Evolutionary conservation across 306 rosid genomes (phyloP), one percentile per base, ranked within the genome.

Genomic region (Cucurbita maxima): DNA sequence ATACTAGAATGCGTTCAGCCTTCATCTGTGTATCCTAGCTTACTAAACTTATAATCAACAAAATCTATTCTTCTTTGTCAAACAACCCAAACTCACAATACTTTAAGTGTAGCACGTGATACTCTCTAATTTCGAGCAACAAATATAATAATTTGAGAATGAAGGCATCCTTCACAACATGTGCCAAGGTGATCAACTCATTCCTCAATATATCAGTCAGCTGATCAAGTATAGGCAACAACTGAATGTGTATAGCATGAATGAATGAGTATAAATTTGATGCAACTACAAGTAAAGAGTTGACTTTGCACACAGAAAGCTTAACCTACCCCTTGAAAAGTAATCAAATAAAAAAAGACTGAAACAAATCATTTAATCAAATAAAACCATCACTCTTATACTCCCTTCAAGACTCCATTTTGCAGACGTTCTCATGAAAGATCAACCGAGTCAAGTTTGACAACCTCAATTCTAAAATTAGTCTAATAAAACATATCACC

Each of bases 141-240:
- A 56, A 74, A 34, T 8, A 4, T 48, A 36, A 18, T 15, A 67
- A 34, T 75, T 71, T 51, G 68, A 11, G 43, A 44, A 62, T 4
- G 45, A 78, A 7, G 13, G 41, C 7, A 10, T 36, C 34, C 73
- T 78, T 10, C 67, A 61, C 45, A 61, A 78, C 47, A 6, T 50
- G 16, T 22, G 16, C 10, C 78, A 56, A 44, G 75, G 70, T 3
- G 41, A 63, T 7, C 7, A 44, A 5, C 7, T 13, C 8, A 44
- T 63, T 0, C 55, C 74, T 19, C 73, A 54, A 22, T 72, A 78
- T 16, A 63, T 25, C 52, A 66, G 60, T 20, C n/a, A 9, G 7
- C 77, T 63, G 40, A 78, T 41, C 5, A 63, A 44, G 2, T 44
- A 74, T 9, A 55, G 76, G 78, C 71, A 74, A 9, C 58, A 73